Evolutionary conservation across 768 basidiomycete species (phyloP), one percentile per base, ranked within the genome.

Genomic region (Favolaschia claudopus): DNA sequence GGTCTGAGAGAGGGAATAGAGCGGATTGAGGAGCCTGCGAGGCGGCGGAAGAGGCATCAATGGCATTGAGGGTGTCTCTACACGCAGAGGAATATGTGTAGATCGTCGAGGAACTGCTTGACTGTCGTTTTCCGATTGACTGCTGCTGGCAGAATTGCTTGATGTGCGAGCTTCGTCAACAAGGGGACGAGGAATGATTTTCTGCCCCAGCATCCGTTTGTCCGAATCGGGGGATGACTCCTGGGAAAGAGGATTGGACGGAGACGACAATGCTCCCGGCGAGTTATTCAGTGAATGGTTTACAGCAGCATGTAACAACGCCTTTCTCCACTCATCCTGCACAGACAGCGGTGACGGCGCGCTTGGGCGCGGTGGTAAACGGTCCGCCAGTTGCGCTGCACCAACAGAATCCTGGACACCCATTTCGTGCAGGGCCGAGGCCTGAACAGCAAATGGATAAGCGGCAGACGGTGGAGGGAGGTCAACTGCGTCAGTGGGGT

Each of bases 401-500:
- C 89, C 88, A 7, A 92, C 76, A 25, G 90, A 91, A 44, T 91
- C 89, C 59, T 85, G 80, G 37, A 91, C 89, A 39, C 89, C 88
- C 66, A 93, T 74, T 15, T 88, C 91, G 66, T 87, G 85, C 46
- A 88, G 66, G 15, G 87, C 88, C 52, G 91, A 91, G 24, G 91
- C 83, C 68, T 92, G 91, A 34, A 89, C 83, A 7, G 88, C 85
- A 64, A 93, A 89, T 1, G 87, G 88, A 68, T 90, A 91, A 32
- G 79, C 79, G 33, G 87, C 77, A 32, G 88, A 85, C 7, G 86
- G 88, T 6, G 81, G 86, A 0, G 92, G 92, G 31, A 93, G 69
- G 68, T 94, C 92, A 32, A 94, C 92, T 24, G 83, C 83, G 67
- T 93, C 93, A 24, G 92, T 94, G 12, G 92, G 92, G 73, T 94